Conservation (phyloP, 495 filamentous ascomycete species). For the Annulohypoxylon maeteangense region DNA sequence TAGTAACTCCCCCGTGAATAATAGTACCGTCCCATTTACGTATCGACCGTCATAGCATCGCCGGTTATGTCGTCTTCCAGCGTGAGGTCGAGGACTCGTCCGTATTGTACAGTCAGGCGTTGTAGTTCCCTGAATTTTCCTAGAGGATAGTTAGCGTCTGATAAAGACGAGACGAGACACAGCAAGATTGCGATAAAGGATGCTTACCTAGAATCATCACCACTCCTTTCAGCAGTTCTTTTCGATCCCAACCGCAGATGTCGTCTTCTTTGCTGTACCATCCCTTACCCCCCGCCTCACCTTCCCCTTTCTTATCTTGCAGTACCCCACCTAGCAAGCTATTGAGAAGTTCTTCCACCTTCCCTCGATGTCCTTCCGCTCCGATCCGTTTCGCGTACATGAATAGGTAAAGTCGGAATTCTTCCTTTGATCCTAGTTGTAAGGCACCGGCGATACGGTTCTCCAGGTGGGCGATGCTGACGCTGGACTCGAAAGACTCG, state of each 20-base stretch:
- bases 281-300: slow-evolving; percentile 58
- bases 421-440: slow-evolving; percentile 84
- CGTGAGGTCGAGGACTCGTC: slow-evolving; percentile 74
- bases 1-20: slow-evolving; percentile 21
- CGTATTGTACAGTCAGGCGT: slow-evolving; percentile 89
- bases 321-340: slow-evolving; percentile 79
- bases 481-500: slow-evolving; percentile 88
- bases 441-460: slow-evolving; percentile 91
- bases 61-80: slow-evolving; percentile 60
- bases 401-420: slow-evolving; percentile 88
- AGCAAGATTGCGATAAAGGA: slow-evolving; percentile 18
- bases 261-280: slow-evolving; percentile 70
- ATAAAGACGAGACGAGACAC: neutral
- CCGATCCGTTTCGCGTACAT: slow-evolving; percentile 98
- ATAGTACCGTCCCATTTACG: slow-evolving; percentile 21
- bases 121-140: slow-evolving; percentile 95
- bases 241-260: slow-evolving; percentile 89
- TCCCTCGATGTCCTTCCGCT: slow-evolving; percentile 83
- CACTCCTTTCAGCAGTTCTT: slow-evolving; percentile 86
- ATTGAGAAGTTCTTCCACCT: slow-evolving; percentile 91
- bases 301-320: slow-evolving; percentile 60
- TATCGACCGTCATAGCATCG: slow-evolving; percentile 45
- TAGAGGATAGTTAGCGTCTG: slow-evolving; percentile 57
- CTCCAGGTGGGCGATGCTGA: slow-evolving; percentile 94
- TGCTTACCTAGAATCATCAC: slow-evolving; percentile 89